These are phyloP conservation scores for Fomitopsis schrenkii DNA, from an alignment of 1,284 basidiomycete species.

Conservation along the genomic window DNA sequence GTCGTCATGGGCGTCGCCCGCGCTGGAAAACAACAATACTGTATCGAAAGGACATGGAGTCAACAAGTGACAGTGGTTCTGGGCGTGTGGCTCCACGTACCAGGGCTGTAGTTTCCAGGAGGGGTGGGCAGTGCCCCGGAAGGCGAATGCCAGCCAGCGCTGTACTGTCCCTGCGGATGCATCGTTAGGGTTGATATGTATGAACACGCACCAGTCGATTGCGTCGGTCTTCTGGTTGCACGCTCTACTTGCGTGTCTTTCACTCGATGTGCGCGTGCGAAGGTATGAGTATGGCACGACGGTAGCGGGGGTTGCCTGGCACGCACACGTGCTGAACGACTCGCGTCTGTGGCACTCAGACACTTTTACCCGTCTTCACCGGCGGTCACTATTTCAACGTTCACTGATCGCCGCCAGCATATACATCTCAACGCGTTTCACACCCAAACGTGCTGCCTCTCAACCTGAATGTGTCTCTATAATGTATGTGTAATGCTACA, in stretches of 20 bases:
- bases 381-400: too few species aligned
- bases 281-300: too few species aligned
- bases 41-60: background rate
- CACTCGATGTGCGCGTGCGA: too few species aligned
- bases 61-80: background rate
- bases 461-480: conserved; percentile 1
- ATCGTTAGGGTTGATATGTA: background rate
- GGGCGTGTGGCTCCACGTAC: background rate
- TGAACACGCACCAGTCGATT: background rate
- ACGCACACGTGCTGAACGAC: background rate
- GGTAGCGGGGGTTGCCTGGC: background rate
- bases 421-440: background rate
- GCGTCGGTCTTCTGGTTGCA: background rate
- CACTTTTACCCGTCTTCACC: background rate
- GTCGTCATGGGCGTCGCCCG: conserved; percentile 19
- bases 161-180: background rate
- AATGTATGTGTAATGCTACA: background rate
- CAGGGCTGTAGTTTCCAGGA: background rate
- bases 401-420: too few species aligned
- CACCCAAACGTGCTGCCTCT: background rate
- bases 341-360: background rate
- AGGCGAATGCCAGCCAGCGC: background rate
- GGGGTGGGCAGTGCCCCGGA: background rate
- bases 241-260: background rate
- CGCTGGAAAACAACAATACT: background rate